phyloP scores from a whole-genome alignment of 305 asterid species.

The Fraxinus floribunda region DNA sequence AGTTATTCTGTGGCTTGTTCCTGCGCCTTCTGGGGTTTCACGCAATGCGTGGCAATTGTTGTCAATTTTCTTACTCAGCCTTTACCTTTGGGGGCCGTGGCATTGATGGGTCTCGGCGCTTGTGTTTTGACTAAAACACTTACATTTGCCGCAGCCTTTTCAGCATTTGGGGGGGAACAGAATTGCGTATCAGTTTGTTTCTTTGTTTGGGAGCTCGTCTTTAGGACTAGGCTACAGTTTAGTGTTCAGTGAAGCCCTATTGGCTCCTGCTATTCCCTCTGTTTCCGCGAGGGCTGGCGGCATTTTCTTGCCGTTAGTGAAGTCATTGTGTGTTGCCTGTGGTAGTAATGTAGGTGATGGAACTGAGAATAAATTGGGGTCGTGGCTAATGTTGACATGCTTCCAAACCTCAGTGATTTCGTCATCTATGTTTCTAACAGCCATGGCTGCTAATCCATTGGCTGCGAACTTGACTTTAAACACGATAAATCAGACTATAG shows the following conservation, averaged over 20 bases:
- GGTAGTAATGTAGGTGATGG: conserved; percentile 95
- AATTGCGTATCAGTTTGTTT: conserved; percentile 86
- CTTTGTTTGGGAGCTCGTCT: conserved; percentile 81
- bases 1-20: conserved; percentile 69
- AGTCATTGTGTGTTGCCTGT: conserved; percentile 85
- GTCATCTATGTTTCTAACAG: conserved; percentile 94
- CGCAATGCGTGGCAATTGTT: conserved; percentile 78
- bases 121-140: conserved; percentile 83
- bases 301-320: conserved; percentile 81
- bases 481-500: conserved; percentile 68
- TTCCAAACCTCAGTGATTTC: conserved; percentile 92
- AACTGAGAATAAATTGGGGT: conserved; percentile 78
- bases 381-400: conserved; percentile 95
- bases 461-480: conserved; percentile 76
- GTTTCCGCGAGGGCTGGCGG: conserved; percentile 98
- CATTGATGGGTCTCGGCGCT: conserved; percentile 83
- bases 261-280: conserved; percentile 95
- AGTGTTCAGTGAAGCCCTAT: conserved; percentile 88
- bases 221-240: conserved; percentile 88
- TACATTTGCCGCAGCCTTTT: conserved; percentile 82
- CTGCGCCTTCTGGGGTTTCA: conserved; percentile 76
- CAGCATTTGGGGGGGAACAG: conserved; percentile 97
- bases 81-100: conserved; percentile 92
- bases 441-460: conserved; percentile 97
- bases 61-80: conserved; percentile 84